Conservation (phyloP, 495 filamentous ascomycete species). For the Neurospora hispaniola region DNA sequence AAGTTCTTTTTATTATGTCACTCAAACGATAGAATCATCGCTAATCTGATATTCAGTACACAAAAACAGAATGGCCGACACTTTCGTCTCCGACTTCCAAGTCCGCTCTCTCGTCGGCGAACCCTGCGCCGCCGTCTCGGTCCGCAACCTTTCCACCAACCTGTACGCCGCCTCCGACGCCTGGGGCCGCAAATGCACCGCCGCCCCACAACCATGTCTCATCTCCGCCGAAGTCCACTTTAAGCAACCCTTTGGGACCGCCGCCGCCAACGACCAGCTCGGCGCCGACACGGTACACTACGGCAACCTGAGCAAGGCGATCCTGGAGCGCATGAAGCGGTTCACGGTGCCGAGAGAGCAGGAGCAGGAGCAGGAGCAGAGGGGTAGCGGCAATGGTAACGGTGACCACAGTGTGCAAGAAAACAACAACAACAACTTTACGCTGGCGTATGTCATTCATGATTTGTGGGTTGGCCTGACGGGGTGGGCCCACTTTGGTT, state of each 20-base stretch:
- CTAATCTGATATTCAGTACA: background rate
- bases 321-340: slow-evolving; percentile 27
- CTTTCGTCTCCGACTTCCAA: slow-evolving; percentile 22
- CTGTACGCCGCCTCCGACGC: slow-evolving; percentile 39
- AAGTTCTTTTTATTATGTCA: background rate
- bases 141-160: slow-evolving; percentile 41
- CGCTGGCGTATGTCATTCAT: slow-evolving; percentile 18
- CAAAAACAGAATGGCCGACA: background rate
- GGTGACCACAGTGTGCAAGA: background rate
- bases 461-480: slow-evolving; percentile 24
- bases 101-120: slow-evolving; percentile 25
- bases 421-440: slow-evolving; percentile 5
- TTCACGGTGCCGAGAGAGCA: slow-evolving; percentile 3
- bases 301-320: slow-evolving; percentile 44
- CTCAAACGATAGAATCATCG: rapidly evolving
- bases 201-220: slow-evolving; percentile 37
- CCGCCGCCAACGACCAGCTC: slow-evolving; percentile 37
- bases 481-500: slow-evolving; percentile 7
- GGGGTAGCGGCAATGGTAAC: background rate
- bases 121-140: slow-evolving; percentile 29
- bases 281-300: slow-evolving; percentile 50
- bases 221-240: slow-evolving; percentile 43
- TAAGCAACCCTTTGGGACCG: slow-evolving; percentile 31
- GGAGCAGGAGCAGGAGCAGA: background rate
- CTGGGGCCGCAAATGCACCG: slow-evolving; percentile 39